phyloP scores from a whole-genome alignment of 139 green algal species.

The Coelastrella sp. region DNA sequence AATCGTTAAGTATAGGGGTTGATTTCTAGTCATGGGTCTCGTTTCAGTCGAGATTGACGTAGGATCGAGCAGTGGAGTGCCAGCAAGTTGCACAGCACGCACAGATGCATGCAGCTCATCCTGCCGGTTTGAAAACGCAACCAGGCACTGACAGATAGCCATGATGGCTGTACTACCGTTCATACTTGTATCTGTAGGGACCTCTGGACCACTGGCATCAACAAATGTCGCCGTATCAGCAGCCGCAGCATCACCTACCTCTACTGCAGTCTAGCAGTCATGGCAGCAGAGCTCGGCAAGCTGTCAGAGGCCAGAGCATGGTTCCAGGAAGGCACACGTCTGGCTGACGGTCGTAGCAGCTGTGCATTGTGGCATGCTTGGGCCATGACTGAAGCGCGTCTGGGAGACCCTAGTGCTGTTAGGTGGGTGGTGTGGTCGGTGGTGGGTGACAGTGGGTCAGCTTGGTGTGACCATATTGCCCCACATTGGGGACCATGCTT shows the following conservation, averaged over 20 bases:
- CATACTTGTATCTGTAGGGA: too few species aligned
- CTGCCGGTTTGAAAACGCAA: too few species aligned
- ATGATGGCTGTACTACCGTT: too few species aligned
- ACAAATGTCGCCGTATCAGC: constrained; percentile 51
- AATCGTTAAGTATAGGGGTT: too few species aligned
- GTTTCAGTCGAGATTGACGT: not conserved
- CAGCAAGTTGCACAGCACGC: too few species aligned
- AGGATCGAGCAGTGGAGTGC: not conserved
- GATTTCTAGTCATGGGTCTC: too few species aligned
- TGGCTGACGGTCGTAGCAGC: constrained; percentile 53
- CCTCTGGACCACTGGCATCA: constrained; percentile 82
- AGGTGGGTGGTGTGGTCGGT: not conserved
- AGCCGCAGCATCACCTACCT: constrained; percentile 83
- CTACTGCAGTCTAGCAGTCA: constrained; percentile 85
- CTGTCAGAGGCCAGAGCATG: constrained; percentile 85
- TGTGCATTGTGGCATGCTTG: constrained; percentile 90
- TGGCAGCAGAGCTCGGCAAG: constrained; percentile 79
- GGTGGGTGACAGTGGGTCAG: not conserved
- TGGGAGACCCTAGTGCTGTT: constrained; percentile 67
- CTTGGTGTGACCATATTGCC: too few species aligned
- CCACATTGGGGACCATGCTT: too few species aligned
- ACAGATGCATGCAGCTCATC: too few species aligned
- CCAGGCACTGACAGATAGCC: too few species aligned
- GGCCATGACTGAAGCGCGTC: constrained; percentile 80
- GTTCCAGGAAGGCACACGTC: constrained; percentile 82